These are phyloP conservation scores for Yamadazyma aaseri DNA, from an alignment of 1,139 yeast genomes.

Conservation along the genomic window DNA sequence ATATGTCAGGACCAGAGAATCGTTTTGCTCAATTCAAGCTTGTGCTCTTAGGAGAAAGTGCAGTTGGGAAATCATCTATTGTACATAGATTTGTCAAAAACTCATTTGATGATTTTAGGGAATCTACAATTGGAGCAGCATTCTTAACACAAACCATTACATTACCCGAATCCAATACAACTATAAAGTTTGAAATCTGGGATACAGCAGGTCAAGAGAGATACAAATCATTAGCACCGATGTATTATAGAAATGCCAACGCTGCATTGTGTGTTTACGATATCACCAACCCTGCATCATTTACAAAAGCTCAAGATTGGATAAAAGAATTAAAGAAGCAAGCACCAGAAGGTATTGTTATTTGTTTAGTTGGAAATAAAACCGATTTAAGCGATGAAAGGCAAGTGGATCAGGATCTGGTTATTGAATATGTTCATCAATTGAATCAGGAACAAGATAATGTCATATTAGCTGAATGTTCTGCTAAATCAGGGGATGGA, in stretches of 20 bases:
- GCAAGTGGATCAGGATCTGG: constrained; percentile 46
- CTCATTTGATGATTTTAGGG: constrained; percentile 90
- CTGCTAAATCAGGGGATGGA: constrained; percentile 49
- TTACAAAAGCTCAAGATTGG: constrained; percentile 93
- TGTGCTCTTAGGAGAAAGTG: constrained; percentile 48
- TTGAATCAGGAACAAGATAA: constrained; percentile 28
- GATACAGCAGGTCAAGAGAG: constrained; percentile 54
- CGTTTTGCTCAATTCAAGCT: constrained; percentile 45
- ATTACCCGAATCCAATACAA: constrained; percentile 33
- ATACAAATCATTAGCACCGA: constrained; percentile 46
- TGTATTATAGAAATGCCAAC: constrained; percentile 48
- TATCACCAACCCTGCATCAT: constrained; percentile 51
- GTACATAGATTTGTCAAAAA: constrained; percentile 55
- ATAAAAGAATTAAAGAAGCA: constrained; percentile 91
- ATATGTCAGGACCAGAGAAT: background rate
- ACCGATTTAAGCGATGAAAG: constrained; percentile 58
- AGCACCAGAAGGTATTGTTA: constrained; percentile 79
- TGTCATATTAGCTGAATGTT: constrained; percentile 40
- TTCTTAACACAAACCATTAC: constrained; percentile 86
- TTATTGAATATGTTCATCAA: constrained; percentile 32
- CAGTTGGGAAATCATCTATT: constrained; percentile 49
- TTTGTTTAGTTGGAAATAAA: constrained; percentile 88
- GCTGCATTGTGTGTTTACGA: constrained; percentile 39
- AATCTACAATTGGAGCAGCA: constrained; percentile 97
- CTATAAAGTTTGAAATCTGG: constrained; percentile 48